These are phyloP conservation scores for Teratosphaeria viscida DNA, from an alignment of 2,329 filamentous ascomycete species.

Conservation along the genomic window DNA sequence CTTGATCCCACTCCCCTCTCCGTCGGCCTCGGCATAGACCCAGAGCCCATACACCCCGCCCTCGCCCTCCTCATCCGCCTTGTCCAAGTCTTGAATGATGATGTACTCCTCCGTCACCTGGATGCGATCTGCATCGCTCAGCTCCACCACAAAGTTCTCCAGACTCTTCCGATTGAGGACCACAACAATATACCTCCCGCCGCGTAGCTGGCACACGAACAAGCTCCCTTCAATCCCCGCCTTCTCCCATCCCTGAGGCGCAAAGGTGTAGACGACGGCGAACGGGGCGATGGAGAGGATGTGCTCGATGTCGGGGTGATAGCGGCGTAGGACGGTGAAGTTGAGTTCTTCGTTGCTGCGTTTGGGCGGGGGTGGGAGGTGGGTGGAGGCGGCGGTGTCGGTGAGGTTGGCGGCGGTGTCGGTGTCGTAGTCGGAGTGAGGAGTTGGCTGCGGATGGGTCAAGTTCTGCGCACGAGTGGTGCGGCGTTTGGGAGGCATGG, in stretches of 20 bases:
- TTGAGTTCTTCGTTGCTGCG: constrained; percentile 81
- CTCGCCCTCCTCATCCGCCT: constrained; percentile 23
- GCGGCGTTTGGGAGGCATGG: constrained; percentile 11
- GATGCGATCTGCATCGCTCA: constrained; percentile 33
- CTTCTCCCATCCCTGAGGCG: constrained; percentile 69
- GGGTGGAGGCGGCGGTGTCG: constrained; percentile 16
- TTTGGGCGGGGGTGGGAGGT: constrained; percentile 34
- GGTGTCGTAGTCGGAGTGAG: constrained; percentile 42
- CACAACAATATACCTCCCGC: constrained; percentile 34
- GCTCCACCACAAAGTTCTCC: constrained; percentile 37
- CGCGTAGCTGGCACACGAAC: constrained; percentile 63
- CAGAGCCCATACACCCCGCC: constrained; percentile 49
- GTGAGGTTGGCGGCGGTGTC: constrained; percentile 29
- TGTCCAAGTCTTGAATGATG: constrained; percentile 40
- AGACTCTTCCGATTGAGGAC: constrained; percentile 39
- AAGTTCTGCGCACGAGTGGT: constrained; percentile 8
- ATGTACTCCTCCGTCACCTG: constrained; percentile 47
- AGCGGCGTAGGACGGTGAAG: constrained; percentile 68
- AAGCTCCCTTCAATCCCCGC: constrained; percentile 74
- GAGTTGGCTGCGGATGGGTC: constrained; percentile 8
- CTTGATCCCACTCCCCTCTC: constrained; percentile 32
- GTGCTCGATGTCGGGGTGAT: constrained; percentile 56
- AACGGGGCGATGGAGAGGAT: constrained; percentile 78
- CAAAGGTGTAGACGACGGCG: constrained; percentile 76
- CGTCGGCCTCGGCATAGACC: constrained; percentile 52